Evolutionary conservation across 768 basidiomycete species (phyloP).

Genomic region (Suillus tomentosus): DNA sequence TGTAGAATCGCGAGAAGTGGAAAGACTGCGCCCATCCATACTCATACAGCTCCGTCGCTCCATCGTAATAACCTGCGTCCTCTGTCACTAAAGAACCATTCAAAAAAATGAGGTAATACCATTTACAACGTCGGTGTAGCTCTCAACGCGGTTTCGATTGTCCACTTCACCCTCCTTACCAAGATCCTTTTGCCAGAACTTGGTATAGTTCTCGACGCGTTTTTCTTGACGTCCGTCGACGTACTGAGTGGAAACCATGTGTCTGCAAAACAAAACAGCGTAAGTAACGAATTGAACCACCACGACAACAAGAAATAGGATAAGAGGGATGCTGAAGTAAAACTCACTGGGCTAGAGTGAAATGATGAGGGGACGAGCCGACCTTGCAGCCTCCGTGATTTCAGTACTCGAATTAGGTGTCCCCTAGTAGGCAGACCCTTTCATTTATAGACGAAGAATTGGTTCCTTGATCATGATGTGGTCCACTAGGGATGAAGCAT

Average conservation of each 20-base stretch:
- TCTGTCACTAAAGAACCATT: neutral
- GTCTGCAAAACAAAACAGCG: neutral
- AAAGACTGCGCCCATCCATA: slow-evolving; percentile 87
- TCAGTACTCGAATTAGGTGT: neutral
- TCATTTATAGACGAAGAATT: neutral
- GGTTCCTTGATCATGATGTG: neutral
- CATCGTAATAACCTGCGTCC: slow-evolving; percentile 86
- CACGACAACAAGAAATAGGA: too few species aligned
- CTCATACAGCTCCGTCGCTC: slow-evolving; percentile 89
- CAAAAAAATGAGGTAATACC: slow-evolving; percentile 44
- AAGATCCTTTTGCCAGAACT: slow-evolving; percentile 89
- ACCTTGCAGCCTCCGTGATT: neutral
- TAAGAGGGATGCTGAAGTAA: neutral
- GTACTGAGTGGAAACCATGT: slow-evolving; percentile 28
- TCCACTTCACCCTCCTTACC: slow-evolving; percentile 64
- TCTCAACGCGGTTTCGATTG: slow-evolving; percentile 71
- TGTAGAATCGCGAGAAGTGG: slow-evolving; percentile 94
- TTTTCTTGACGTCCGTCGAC: slow-evolving; percentile 61
- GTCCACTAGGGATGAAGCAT: neutral
- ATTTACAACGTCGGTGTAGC: slow-evolving; percentile 93
- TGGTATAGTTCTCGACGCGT: slow-evolving; percentile 84
- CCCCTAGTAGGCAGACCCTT: neutral
- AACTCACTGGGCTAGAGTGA: neutral
- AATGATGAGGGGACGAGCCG: neutral
- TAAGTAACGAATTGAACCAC: neutral